Base-by-base conservation (phyloP, 306 rosid species). In the Acmispon strigosus region DNA sequence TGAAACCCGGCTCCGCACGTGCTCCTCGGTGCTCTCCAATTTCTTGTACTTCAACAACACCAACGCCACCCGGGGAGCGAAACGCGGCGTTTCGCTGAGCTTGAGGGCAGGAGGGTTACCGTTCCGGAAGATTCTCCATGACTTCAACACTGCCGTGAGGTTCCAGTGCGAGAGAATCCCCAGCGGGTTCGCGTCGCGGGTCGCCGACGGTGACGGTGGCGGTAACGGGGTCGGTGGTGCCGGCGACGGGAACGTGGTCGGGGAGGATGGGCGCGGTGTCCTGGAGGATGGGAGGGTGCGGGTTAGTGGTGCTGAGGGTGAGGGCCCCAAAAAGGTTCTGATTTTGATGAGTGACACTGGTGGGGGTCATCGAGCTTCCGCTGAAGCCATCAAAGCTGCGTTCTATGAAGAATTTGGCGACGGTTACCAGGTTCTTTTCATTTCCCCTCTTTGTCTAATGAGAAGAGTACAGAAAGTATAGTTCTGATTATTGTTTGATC, bases 341-440 rank as follows among this genome's bases (percentile, higher is more conserved):
- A 94, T 94, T 82, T 84, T 94, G 86, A 94, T 94, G 99, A 94
- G 99, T 77, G 97, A 94, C 58, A 94, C 99, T 7, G 99, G 99
- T 52, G 99, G 99, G 34, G 99, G 99, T 10, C 99, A 94, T 80
- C 84, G 99, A 17, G 99, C 99, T 78, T 94, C 99, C 0, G 99
- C 99, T 3, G 99, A 94, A 75, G 99, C 99, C 8, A 94, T 94
- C 14, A 94, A 86, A 55, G 91, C 91, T 1, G 90, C 99, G 29
- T 94, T 94, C 62, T 53, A 94, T 79, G 75, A 91, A 76, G 88
- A 87, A 70, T 94, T 72, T 76, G 97, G 96, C 15, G 88, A 89
- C 18, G 83, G 84, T 15, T 94, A 94, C 49, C 92, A 94, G 97
- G 99, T 94, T 73, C 14, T 19, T 44, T 72, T 57, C 37, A 5